Base-by-base conservation (phyloP, 352 stramenopile species). In the Thalassiosira tumida region DNA sequence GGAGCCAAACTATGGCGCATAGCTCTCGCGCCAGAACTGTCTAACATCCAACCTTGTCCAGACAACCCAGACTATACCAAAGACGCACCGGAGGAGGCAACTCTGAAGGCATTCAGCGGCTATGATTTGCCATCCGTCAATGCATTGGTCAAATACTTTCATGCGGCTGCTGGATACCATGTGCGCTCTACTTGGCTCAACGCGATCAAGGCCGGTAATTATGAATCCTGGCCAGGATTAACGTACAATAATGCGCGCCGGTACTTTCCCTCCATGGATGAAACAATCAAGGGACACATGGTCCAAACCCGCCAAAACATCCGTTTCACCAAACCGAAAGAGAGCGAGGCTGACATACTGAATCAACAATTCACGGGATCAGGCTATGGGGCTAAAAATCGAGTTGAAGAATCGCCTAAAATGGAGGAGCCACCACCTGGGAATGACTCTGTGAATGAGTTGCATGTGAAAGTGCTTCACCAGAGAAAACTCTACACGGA, bases 401-500 rank as follows among this genome's bases (percentile, higher is more conserved):
- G 17, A 7, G n/a, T 17, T 35, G 37, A 65, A 3, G 17, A 80
- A 29, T 26, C 26, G n/a, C 47, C 24, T 26, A 14, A 24, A 40
- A 59, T 21, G 47, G 10, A 59, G 47, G 21, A 59, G 35, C 43
- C 26, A 5, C 5, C 67, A 29, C 67, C 35, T 35, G 24, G 4
- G 5, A 7, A 13, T 29, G 15, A 21, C 7, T 35, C 6, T 26
- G 43, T 35, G 33, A 76, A 51, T n/a, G 35, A 76, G 40, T 29
- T 76, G 33, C 31, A 76, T 35, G 50, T 76, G n/a, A 2, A n/a
- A 1, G 38, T 54, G 2, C 21, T 31, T 17, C 67, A 21, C 67
- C 17, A 81, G 41, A 83, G 62, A 38, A 88, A 84, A 37, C 64
- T 88, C 40, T 92, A 90, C 64, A 88, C 79, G 3, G 84, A 95